Evolutionary conservation across 352 stramenopile species (phyloP).

Genomic region (Poterioochromonas sp.): DNA sequence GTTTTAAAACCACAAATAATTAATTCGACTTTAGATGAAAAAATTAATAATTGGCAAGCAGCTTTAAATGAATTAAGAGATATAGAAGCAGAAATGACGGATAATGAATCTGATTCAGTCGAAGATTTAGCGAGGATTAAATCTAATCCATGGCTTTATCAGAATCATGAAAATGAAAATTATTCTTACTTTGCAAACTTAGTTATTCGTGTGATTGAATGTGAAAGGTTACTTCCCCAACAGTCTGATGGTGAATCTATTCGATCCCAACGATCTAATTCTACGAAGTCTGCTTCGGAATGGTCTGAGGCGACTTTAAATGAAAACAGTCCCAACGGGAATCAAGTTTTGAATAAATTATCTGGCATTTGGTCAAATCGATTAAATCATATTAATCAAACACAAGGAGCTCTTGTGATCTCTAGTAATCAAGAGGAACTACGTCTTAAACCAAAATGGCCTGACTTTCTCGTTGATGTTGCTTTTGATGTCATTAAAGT

Average conservation of each 20-base stretch:
- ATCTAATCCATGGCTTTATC: too few relatives aligned
- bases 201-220: too few relatives aligned
- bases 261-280: too few relatives aligned
- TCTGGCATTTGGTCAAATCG: neutral
- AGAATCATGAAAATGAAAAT: too few relatives aligned
- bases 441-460: neutral
- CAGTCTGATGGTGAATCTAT: too few relatives aligned
- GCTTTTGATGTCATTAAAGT: conserved; percentile 18
- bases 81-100: neutral
- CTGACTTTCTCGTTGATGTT: neutral
- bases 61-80: neutral
- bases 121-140: too few relatives aligned
- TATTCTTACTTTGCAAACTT: too few relatives aligned
- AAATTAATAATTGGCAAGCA: neutral
- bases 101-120: too few relatives aligned
- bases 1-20: neutral
- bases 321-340: too few relatives aligned
- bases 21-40: neutral
- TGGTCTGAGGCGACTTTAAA: too few relatives aligned
- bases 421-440: neutral
- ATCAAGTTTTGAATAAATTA: conserved; percentile 6
- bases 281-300: too few relatives aligned
- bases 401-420: neutral
- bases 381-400: neutral
- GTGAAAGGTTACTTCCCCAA: too few relatives aligned